Evolutionary conservation across 768 basidiomycete species (phyloP).

Genomic region (Trametes coccinea): DNA sequence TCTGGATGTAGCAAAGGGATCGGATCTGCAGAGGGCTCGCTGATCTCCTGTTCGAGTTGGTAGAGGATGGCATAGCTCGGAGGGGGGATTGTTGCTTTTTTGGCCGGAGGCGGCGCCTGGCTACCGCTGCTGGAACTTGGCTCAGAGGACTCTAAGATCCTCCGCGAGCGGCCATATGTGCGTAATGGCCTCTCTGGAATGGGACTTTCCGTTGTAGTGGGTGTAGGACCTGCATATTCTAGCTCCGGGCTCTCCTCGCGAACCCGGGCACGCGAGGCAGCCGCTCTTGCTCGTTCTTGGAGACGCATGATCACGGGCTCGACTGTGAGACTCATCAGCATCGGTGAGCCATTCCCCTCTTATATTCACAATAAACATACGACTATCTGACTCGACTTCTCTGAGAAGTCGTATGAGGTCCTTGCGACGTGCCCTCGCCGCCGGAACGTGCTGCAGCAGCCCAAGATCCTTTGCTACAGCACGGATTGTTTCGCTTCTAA

Average conservation of each 20-base stretch:
- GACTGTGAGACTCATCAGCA: background rate
- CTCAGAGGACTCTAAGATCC: background rate
- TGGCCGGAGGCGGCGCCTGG: background rate
- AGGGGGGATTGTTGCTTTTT: slow-evolving; percentile 4
- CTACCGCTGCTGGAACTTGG: background rate
- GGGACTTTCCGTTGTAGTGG: background rate
- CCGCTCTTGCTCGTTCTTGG: background rate
- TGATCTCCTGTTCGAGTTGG: slow-evolving; percentile 10
- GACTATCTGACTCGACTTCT: slow-evolving; percentile 24
- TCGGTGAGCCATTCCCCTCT: background rate
- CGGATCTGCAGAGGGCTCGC: background rate
- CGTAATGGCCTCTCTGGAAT: background rate
- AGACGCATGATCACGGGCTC: slow-evolving; percentile 5
- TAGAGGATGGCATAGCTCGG: slow-evolving; percentile 13
- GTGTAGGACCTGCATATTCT: slow-evolving; percentile 1
- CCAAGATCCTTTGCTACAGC: slow-evolving; percentile 29
- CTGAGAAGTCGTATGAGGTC: slow-evolving; percentile 27
- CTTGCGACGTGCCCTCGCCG: slow-evolving; percentile 14
- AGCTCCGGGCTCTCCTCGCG: slow-evolving; percentile 5
- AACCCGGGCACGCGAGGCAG: background rate
- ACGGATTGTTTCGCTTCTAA: slow-evolving; percentile 29
- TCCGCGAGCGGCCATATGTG: background rate
- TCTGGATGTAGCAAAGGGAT: background rate
- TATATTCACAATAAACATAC: slow-evolving; percentile 19
- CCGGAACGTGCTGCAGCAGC: slow-evolving; percentile 15